Evolutionary conservation across 108 stramenopile species (phyloP).

Genomic region (Cyclotella choctawhatcheeana): DNA sequence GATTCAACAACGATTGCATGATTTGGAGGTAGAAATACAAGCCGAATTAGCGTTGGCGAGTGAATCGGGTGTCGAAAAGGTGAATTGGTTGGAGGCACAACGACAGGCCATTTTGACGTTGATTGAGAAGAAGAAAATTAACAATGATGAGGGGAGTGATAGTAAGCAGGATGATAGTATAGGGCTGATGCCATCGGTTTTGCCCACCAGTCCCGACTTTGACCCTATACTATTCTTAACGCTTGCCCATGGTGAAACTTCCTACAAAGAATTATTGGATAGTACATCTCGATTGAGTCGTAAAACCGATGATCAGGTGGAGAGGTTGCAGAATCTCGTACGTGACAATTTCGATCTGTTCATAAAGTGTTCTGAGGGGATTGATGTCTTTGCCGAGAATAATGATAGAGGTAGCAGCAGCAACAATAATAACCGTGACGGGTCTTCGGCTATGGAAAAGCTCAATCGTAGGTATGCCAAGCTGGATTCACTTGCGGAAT

Average conservation of each 20-base stretch:
- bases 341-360: conserved; percentile 90
- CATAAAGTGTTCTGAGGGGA: conserved; percentile 89
- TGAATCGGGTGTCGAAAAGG: conserved; percentile 57
- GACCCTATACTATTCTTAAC: conserved; percentile 90
- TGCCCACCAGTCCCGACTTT: conserved; percentile 80
- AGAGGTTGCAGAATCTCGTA: conserved; percentile 83
- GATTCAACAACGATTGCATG: conserved; percentile 65
- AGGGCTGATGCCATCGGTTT: conserved; percentile 46
- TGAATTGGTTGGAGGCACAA: conserved; percentile 65
- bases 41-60: conserved; percentile 56
- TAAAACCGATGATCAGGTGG: conserved; percentile 85
- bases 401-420: too few relatives aligned
- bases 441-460: conserved; percentile 52
- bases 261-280: conserved; percentile 73
- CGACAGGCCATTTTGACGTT: conserved; percentile 74
- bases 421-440: conserved; percentile 39
- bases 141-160: too few relatives aligned
- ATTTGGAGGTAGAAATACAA: conserved; percentile 57
- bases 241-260: conserved; percentile 77
- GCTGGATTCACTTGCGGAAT: conserved; percentile 76
- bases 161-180: conserved; percentile 13
- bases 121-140: conserved; percentile 50
- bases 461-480: conserved; percentile 68
- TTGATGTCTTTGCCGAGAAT: conserved; percentile 69
- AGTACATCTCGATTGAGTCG: conserved; percentile 77